phyloP scores from a whole-genome alignment of 371 early-diverging fungal species.

The Funneliformis caledonium region DNA sequence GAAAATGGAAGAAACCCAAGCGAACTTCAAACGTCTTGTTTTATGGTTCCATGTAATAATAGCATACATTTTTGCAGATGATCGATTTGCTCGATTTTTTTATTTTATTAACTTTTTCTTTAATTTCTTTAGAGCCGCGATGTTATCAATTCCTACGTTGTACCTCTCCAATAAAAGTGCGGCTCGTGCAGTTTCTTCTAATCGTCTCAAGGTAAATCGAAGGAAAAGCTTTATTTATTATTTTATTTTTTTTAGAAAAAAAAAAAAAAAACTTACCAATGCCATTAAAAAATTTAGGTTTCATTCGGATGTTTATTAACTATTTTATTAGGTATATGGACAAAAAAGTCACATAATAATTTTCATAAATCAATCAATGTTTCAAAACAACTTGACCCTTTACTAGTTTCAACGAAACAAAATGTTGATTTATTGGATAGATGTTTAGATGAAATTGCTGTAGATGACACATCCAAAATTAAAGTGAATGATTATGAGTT shows the following conservation, averaged over 20 bases:
- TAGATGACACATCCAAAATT: not conserved
- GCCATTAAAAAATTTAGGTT: not conserved
- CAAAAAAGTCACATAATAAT: not conserved
- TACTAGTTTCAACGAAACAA: not conserved
- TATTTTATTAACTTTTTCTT: not conserved
- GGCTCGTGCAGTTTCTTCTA: not conserved
- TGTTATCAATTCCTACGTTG: not conserved
- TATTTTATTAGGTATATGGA: not conserved
- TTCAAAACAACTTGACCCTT: not conserved
- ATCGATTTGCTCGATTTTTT: not conserved
- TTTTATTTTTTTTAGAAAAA: not conserved
- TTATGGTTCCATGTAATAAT: slow-evolving; percentile 27
- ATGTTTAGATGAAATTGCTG: not conserved
- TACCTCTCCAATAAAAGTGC: not conserved
- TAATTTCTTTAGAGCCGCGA: not conserved
- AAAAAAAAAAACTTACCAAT: not conserved
- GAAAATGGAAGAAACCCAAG: not conserved
- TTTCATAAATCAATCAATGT: not conserved
- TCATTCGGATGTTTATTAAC: not conserved
- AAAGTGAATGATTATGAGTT: not conserved
- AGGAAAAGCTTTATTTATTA: not conserved
- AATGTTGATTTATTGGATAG: not conserved
- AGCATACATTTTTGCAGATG: not conserved
- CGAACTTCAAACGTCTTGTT: not conserved
- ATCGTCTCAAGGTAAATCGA: not conserved